phyloP scores from a whole-genome alignment of 1,139 yeast genomes.

The Scheffersomyces segobiensis region DNA sequence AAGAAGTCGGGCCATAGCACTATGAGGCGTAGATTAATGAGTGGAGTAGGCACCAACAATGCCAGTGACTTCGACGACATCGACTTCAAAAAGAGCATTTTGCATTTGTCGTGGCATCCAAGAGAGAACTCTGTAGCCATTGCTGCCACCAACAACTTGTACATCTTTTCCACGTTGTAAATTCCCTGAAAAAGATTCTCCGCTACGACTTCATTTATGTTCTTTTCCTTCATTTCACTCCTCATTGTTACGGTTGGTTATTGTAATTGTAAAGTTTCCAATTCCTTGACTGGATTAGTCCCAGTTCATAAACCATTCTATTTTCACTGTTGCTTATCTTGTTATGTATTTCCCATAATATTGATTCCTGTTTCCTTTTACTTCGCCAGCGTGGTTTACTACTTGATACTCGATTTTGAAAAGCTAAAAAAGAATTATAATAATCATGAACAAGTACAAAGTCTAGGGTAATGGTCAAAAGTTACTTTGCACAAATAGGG shows the following conservation, averaged over 20 bases:
- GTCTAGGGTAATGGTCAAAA: not conserved
- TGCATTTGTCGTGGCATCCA: slow-evolving; percentile 99
- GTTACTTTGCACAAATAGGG: not conserved
- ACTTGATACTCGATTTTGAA: not conserved
- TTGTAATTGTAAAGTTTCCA: not conserved
- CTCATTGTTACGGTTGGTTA: not conserved
- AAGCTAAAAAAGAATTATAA: not conserved
- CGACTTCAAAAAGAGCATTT: slow-evolving; percentile 91
- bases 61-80: slow-evolving; percentile 73
- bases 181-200: not conserved
- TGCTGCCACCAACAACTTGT: slow-evolving; percentile 95
- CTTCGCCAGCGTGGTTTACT: not conserved
- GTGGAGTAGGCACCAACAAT: slow-evolving; percentile 38
- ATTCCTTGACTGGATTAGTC: not conserved
- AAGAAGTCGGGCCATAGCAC: slow-evolving; percentile 51
- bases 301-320: not conserved
- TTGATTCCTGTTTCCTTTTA: not conserved
- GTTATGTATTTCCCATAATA: not conserved
- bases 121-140: slow-evolving; percentile 94
- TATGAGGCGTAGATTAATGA: slow-evolving; percentile 48
- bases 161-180: slow-evolving; percentile 70
- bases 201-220: not conserved
- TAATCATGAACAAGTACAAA: not conserved
- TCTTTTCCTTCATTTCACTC: not conserved
- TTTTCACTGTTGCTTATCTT: not conserved